Evolutionary conservation across 495 filamentous ascomycete species (phyloP).

Genomic region (Neurospora pannonica): DNA sequence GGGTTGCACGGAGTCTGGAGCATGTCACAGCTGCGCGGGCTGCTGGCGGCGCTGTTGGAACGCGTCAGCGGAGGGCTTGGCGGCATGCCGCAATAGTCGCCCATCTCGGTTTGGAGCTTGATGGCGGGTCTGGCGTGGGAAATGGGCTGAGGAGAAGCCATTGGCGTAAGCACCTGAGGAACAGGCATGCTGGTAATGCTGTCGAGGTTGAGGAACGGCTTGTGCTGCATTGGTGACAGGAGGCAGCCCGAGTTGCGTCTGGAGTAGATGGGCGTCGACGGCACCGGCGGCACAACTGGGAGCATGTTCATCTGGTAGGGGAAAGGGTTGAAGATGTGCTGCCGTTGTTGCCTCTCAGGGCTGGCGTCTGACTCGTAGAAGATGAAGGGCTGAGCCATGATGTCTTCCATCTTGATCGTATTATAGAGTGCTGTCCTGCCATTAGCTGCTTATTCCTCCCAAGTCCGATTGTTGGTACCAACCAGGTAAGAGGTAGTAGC

Average conservation of each 20-base stretch:
- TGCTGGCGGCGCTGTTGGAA: constrained; percentile 73
- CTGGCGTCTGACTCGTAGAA: constrained; percentile 79
- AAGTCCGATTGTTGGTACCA: constrained; percentile 13
- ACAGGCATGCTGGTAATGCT: constrained; percentile 27
- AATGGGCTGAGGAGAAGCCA: constrained; percentile 68
- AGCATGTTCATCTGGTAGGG: constrained; percentile 40
- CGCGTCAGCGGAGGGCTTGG: constrained; percentile 84
- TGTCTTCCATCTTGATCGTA: constrained; percentile 32
- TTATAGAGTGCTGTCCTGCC: not conserved
- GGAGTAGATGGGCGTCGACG: constrained; percentile 65
- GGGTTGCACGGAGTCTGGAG: constrained; percentile 76
- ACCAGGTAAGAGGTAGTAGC: constrained; percentile 11
- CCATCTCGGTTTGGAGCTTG: constrained; percentile 72
- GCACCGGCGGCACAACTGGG: constrained; percentile 44
- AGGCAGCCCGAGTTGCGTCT: constrained; percentile 56
- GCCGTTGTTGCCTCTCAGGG: constrained; percentile 70
- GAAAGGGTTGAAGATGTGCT: constrained; percentile 70
- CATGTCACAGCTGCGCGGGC: constrained; percentile 69
- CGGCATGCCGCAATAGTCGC: constrained; percentile 58
- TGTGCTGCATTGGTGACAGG: constrained; percentile 48
- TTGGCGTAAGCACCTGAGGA: constrained; percentile 58
- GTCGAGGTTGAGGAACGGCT: constrained; percentile 36
- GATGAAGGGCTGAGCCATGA: constrained; percentile 71
- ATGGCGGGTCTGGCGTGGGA: constrained; percentile 56
- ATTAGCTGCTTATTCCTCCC: constrained; percentile 10